A percentile compares a stretch with the other conserved stretches of the same genome.
These are phyloP conservation scores for Eruca vesicaria DNA, from an alignment of 441 rosid genomes.

Conservation along the genomic window DNA sequence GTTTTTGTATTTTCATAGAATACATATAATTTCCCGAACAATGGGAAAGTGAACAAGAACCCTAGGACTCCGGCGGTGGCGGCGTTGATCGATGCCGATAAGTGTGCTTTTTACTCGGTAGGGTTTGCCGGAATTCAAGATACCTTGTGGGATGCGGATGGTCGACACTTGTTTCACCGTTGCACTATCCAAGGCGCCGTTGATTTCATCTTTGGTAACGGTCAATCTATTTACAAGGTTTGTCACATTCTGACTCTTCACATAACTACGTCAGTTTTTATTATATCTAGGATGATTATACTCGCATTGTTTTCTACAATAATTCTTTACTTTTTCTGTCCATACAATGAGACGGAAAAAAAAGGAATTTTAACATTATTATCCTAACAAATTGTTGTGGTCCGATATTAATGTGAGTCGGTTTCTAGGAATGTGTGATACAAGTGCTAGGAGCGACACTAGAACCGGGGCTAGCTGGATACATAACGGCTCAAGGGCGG, in stretches of 20 bases:
- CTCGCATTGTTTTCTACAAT: background rate
- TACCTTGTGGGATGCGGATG: constrained; percentile 71
- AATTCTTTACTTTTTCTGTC: background rate
- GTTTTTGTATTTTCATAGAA: constrained; percentile 41
- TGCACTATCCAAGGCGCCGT: constrained; percentile 79
- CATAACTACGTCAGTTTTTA: background rate
- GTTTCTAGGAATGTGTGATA: constrained; percentile 49
- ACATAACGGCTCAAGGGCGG: constrained; percentile 81
- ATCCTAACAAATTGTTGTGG: background rate
- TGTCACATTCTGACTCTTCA: background rate
- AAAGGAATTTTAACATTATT: background rate
- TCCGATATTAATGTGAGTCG: background rate
- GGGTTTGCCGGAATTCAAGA: constrained; percentile 73
- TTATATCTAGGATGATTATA: background rate
- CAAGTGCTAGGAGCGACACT: constrained; percentile 44
- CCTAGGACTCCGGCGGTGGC: constrained; percentile 59
- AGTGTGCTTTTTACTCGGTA: constrained; percentile 51
- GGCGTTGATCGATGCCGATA: constrained; percentile 64
- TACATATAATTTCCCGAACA: constrained; percentile 51
- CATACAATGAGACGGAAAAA: background rate
- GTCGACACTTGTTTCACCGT: constrained; percentile 63
- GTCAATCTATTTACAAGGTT: constrained; percentile 80
- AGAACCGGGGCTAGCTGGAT: constrained; percentile 43
- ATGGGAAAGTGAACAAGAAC: constrained; percentile 32
- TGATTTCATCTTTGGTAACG: constrained; percentile 82